Base-by-base conservation (phyloP, 495 filamentous ascomycete species). In the Penicillium subrubescens region DNA sequence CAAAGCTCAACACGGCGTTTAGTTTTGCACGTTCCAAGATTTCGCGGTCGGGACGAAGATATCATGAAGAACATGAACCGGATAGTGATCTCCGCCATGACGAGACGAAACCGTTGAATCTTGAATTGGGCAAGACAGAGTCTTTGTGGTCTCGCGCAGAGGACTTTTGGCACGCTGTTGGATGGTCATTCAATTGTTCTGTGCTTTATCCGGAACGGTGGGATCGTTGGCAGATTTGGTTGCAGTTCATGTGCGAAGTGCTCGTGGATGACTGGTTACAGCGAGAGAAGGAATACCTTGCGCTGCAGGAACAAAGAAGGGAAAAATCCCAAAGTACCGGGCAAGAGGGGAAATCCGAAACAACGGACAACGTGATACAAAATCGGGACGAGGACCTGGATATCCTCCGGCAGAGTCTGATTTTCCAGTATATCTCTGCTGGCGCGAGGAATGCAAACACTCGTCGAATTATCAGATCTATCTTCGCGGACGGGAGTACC, bases 131-230 rank as follows among this genome's bases (percentile, higher is more conserved):
- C 1, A 83, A 85, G 25, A 77, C 82, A n/a, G 85, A 86, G 11
- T 86, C 90, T 3, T 54, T 97, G 7, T 96, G 91, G 86, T 74
- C 78, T 17, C 82, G 86, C 21, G 92, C 88, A 0, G 87, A 90
- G 29, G 92, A 96, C 70, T 94, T 98, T 65, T 99, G 96, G 92
- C 86, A 90, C 44, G 84, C 90, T 0, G 87, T 94, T 1, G 95
- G 95, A 5, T 98, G 95, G 95, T 89, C 91, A 0, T 96, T 97
- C 74, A 94, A 93, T 67, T 99, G 95, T 77, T 92, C 92, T 17
- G 83, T 92, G 3, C 74, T 82, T 46, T 82, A 94, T 59, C 83
- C 83, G 43, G 80, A 79, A 37, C 77, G 93, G 25, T 99, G 95
- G 95, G 85, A 84, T 60, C 82, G 86, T 69, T 99, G 95, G 95